Evolutionary conservation across 106 monocot species (phyloP).

Genomic region (Xerophyta viscosa): DNA sequence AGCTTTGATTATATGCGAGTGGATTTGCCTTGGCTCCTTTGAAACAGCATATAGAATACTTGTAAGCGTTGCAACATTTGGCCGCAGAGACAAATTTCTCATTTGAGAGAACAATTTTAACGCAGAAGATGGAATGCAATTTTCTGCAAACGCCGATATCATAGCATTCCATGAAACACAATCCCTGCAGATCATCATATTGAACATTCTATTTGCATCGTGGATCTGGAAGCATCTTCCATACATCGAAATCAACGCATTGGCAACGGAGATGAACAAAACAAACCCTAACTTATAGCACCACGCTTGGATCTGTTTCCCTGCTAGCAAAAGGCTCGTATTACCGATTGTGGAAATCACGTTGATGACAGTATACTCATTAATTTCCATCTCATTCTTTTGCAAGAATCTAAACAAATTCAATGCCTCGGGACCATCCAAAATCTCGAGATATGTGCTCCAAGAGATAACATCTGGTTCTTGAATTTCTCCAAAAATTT

Average conservation of each 20-base stretch:
- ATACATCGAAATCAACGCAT: slow-evolving; percentile 9
- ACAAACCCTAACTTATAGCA: slow-evolving; percentile 1
- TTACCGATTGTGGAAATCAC: slow-evolving; percentile 1
- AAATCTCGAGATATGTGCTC: slow-evolving; percentile 2
- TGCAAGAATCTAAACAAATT: slow-evolving; percentile 1
- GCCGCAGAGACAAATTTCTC: neutral
- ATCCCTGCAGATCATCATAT: slow-evolving; percentile 1
- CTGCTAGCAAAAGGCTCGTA: neutral
- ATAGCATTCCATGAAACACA: slow-evolving; percentile 8
- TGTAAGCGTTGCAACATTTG: neutral
- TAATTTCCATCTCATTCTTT: neutral
- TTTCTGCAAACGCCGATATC: slow-evolving; percentile 3
- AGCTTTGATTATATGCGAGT: slow-evolving; percentile 2
- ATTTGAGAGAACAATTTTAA: slow-evolving; percentile 4
- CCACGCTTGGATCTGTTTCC: slow-evolving; percentile 9
- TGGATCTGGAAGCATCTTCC: neutral
- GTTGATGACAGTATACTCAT: slow-evolving; percentile 11
- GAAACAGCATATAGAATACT: slow-evolving; percentile 7
- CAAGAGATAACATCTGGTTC: slow-evolving; percentile 10
- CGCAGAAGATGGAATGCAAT: neutral
- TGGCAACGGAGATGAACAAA: neutral
- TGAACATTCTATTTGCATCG: slow-evolving; percentile 4
- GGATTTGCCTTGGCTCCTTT: neutral
- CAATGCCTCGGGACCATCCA: slow-evolving; percentile 2
- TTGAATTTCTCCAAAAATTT: slow-evolving; percentile 1